These are phyloP conservation scores for Suillus ampliporus DNA, from an alignment of 768 basidiomycete species.

Conservation along the genomic window DNA sequence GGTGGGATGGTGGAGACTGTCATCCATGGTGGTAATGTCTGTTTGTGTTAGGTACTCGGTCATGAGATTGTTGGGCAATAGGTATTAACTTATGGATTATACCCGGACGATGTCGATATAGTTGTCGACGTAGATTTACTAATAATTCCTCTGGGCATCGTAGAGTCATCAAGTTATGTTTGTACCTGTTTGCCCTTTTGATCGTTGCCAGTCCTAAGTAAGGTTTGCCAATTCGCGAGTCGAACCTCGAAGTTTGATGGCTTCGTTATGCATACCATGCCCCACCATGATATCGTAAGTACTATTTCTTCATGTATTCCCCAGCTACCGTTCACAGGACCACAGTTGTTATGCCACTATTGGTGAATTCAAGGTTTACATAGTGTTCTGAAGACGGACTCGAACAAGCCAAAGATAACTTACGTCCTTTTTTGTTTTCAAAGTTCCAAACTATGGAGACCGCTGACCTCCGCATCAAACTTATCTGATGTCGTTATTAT, in stretches of 20 bases:
- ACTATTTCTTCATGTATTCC: neutral
- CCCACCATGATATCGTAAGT: neutral
- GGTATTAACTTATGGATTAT: too few species aligned
- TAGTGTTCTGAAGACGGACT: too few species aligned
- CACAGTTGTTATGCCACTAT: slow-evolving; percentile 2
- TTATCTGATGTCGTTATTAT: neutral
- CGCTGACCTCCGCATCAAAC: neutral
- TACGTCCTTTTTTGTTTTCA: neutral
- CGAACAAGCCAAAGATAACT: too few species aligned
- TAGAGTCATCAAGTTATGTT: too few species aligned
- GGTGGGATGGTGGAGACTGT: slow-evolving; percentile 17
- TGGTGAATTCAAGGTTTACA: neutral
- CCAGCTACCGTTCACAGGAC: neutral
- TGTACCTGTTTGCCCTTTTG: too few species aligned
- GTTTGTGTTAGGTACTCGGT: neutral
- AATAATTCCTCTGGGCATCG: too few species aligned
- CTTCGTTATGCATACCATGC: neutral
- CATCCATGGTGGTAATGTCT: slow-evolving; percentile 16
- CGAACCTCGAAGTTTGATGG: too few species aligned
- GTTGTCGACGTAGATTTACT: neutral
- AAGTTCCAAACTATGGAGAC: neutral
- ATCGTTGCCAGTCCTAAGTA: too few species aligned
- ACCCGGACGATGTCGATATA: too few species aligned
- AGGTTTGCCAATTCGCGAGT: too few species aligned
- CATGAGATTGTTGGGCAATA: neutral